phyloP scores from a whole-genome alignment of 2,329 filamentous ascomycete genomes.

The Apiospora koreana region DNA sequence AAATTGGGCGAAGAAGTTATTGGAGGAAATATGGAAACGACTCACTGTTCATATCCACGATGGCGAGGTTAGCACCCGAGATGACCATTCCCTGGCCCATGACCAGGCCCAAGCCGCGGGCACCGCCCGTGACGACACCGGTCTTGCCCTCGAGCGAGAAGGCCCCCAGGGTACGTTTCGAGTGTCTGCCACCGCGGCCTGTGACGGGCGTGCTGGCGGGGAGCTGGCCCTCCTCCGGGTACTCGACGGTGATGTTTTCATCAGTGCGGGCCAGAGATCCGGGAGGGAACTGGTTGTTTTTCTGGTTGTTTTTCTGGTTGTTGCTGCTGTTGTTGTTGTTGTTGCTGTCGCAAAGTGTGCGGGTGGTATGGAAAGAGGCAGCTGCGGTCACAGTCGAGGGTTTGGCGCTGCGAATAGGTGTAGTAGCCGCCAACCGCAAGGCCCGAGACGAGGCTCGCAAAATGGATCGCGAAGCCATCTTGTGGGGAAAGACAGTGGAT shows the following conservation, averaged over 20 bases:
- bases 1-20: not conserved
- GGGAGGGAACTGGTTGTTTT: constrained; percentile 19
- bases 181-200: constrained; percentile 77
- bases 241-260: constrained; percentile 74
- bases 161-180: constrained; percentile 79
- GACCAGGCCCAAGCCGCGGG: constrained; percentile 83
- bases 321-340: not conserved
- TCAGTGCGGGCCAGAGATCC: constrained; percentile 80
- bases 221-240: constrained; percentile 73
- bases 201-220: constrained; percentile 70
- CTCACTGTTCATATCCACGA: constrained; percentile 91
- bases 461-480: constrained; percentile 24
- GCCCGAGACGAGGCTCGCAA: constrained; percentile 23
- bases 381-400: not conserved
- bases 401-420: not conserved
- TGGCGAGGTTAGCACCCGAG: constrained; percentile 84
- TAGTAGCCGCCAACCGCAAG: not conserved
- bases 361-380: not conserved
- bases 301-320: not conserved
- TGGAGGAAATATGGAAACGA: constrained; percentile 21
- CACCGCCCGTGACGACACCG: constrained; percentile 86
- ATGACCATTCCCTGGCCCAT: constrained; percentile 92
- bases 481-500: constrained; percentile 4
- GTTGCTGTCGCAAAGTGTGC: not conserved
- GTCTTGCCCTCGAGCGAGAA: constrained; percentile 87